Percentiles rank a stretch among this genome's conserved stretches.
Evolutionary conservation across 2,329 filamentous ascomycete genomes (phyloP).

Genomic region (Fusarium multiceps): DNA sequence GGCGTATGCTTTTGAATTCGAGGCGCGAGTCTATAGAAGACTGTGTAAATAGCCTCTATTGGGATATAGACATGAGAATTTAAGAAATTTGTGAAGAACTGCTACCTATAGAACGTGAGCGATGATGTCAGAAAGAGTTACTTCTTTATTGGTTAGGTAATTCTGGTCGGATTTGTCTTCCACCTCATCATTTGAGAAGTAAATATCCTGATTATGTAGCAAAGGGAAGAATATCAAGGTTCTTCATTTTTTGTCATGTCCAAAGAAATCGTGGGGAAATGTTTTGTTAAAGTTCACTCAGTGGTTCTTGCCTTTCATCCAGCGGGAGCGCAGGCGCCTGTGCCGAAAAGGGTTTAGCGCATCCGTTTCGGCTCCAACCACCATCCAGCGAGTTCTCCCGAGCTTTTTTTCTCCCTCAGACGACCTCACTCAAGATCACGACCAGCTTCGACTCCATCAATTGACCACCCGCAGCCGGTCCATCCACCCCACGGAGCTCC

Average conservation of each 20-base stretch:
- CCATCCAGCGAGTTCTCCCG: conserved; percentile 57
- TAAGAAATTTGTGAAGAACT: conserved; percentile 7
- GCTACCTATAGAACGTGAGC: neutral
- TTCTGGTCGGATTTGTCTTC: no score
- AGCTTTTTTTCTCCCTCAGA: conserved; percentile 60
- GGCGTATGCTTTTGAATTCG: conserved; percentile 42
- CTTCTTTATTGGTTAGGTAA: neutral
- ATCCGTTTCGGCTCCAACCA: conserved; percentile 41
- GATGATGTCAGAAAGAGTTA: neutral
- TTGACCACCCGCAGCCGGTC: conserved; percentile 50
- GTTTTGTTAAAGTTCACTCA: neutral
- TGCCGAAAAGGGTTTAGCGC: conserved; percentile 50
- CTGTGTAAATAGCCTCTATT: conserved; percentile 24
- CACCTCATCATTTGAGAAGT: no score
- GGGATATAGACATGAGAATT: conserved; percentile 41
- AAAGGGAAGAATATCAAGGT: neutral
- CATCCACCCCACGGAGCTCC: conserved; percentile 43
- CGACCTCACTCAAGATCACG: conserved; percentile 46
- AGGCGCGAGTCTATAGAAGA: conserved; percentile 34
- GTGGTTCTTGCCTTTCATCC: conserved; percentile 34
- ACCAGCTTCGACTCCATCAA: conserved; percentile 50
- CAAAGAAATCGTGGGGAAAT: neutral
- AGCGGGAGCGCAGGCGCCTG: conserved; percentile 23
- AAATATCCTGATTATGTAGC: no score
- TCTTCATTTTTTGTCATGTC: neutral